Evolutionary conservation across 73 alveolate species (phyloP).

Genomic region (Paramecium octaurelia): DNA sequence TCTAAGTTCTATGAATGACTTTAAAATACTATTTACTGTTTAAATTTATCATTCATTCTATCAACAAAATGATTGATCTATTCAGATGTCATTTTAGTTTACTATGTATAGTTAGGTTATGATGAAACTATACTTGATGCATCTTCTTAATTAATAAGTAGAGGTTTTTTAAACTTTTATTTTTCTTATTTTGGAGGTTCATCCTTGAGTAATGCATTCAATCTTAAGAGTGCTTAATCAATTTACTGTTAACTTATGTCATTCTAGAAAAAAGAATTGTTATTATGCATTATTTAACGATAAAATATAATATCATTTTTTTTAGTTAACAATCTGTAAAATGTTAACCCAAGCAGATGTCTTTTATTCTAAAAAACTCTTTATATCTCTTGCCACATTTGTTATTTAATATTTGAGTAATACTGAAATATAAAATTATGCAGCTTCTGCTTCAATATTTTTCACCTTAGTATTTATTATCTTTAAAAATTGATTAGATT

Average conservation of each 20-base stretch:
- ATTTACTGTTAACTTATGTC: not conserved
- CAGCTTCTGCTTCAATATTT: not conserved
- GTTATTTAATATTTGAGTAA: not conserved
- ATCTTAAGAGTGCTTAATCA: not conserved
- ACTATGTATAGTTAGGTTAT: not conserved
- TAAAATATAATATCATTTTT: not conserved
- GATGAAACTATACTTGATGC: not conserved
- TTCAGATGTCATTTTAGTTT: not conserved
- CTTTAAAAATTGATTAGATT: not conserved
- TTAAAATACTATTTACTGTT: slow-evolving; percentile 22
- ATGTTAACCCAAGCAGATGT: not conserved
- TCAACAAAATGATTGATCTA: not conserved
- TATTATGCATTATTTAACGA: slow-evolving; percentile 11
- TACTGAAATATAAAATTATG: not conserved
- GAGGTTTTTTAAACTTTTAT: not conserved
- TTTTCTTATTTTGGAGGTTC: slow-evolving; percentile 1
- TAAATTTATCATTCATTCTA: not conserved
- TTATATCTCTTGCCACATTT: not conserved
- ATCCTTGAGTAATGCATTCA: not conserved
- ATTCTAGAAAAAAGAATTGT: not conserved
- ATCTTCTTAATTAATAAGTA: not conserved
- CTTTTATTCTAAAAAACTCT: not conserved
- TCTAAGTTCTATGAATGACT: slow-evolving; percentile 10
- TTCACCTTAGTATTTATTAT: not conserved
- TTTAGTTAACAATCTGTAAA: not conserved